Base-by-base conservation (phyloP, 2,329 filamentous ascomycete species). In the Davidsoniella eucalypti region DNA sequence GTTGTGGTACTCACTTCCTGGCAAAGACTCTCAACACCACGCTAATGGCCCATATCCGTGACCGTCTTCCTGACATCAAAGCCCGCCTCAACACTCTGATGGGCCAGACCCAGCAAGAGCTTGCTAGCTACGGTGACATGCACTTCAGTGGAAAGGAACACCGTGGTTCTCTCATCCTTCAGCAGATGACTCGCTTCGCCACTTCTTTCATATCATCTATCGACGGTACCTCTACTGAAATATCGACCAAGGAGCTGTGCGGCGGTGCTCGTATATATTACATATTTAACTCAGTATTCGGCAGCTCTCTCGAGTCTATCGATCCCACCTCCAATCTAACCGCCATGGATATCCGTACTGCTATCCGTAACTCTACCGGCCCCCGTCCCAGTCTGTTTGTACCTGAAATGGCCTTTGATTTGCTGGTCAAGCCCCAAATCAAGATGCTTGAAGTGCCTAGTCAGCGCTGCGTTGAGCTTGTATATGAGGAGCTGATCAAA, bases 41-140 rank as follows among this genome's bases (percentile, higher is more conserved):
- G 10, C 73, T 98, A 56, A 96, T 98, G 92, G 69, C 80, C 18
- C 92, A 98, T 61, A 98, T 98, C 61, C 84, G 92, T 54, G 92
- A 98, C 63, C 80, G 92, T 44, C 70, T 98, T 58, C 92, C 92
- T 26, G 92, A 98, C 64, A 98, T 98, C 70, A 98, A 98, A 68
- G 92, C 92, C 46, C 82, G 92, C 50, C 73, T 98, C 54, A 98
- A 98, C 65, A 98, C 92, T 1, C 70, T 98, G 47, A 98, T 98
- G 92, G 92, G 92, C n/a, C 92, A 98, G 66, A 96, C 92, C 45
- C 92, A 98, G 63, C 92, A 98, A 68, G 92, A 98, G 65, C 74
- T 98, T 52, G 92, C 92, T 41, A 94, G 90, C 65, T 98, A 98
- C 62, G 92, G 92, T 37, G 93, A 96, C 63, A 94, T 92, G 70